A percentile compares a stretch with the other conserved stretches of the same genome.
phyloP scores from a whole-genome alignment of 2,329 filamentous ascomycete species.

The Exserohilum rostratum region DNA sequence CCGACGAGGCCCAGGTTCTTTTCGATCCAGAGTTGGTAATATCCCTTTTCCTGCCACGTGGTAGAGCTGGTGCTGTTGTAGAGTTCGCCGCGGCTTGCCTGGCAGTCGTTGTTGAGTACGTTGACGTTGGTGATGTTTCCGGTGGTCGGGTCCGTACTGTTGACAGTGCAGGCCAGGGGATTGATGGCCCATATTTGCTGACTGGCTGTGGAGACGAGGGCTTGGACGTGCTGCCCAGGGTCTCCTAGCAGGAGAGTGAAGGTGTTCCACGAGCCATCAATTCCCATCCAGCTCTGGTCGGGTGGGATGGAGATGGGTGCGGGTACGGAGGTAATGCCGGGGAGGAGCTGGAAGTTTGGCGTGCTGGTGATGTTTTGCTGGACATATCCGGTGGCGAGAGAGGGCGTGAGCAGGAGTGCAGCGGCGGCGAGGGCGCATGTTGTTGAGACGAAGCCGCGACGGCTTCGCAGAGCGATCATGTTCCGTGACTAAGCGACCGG shows the following conservation, averaged over 20 bases:
- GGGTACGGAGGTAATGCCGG: conserved; percentile 31
- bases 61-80: conserved; percentile 62
- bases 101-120: conserved; percentile 52
- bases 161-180: conserved; percentile 37
- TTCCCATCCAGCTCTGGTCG: conserved; percentile 48
- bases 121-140: conserved; percentile 27
- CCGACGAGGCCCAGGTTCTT: conserved; percentile 62
- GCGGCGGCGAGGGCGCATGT: conserved; percentile 20
- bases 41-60: conserved; percentile 65
- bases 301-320: conserved; percentile 43
- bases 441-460: conserved; percentile 21
- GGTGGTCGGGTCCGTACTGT: conserved; percentile 55
- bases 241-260: conserved; percentile 65
- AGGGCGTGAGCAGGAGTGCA: conserved; percentile 24
- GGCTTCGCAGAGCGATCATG: conserved; percentile 31
- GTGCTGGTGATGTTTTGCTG: conserved; percentile 31
- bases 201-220: conserved; percentile 69
- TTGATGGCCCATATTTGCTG: conserved; percentile 73
- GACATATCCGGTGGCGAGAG: conserved; percentile 24
- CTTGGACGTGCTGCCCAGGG: conserved; percentile 60
- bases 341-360: conserved; percentile 24
- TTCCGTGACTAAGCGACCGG: conserved; percentile 29
- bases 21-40: conserved; percentile 65
- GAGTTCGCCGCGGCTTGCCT: conserved; percentile 62
- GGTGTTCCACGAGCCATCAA: conserved; percentile 66